Evolutionary conservation across 176 grass and related monocot species (phyloP), one percentile per base, ranked within the genome.

Genomic region (Ensete ventricosum): DNA sequence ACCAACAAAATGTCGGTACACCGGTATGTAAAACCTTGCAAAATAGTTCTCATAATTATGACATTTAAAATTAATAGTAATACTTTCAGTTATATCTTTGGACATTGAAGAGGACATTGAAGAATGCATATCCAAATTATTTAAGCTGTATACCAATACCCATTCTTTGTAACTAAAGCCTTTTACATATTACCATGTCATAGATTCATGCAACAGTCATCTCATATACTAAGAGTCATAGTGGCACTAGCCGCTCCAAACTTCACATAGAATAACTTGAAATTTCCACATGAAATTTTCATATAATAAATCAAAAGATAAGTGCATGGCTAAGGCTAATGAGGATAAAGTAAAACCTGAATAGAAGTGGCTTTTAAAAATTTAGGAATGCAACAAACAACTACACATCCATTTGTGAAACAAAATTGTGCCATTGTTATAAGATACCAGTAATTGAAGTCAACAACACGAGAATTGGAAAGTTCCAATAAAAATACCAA

Each of bases 401-500:
- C 34, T 43, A 6, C 34, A 43, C 21, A 68, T 62, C 5, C 9
- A 49, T 27, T 29, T 49, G 14, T 80, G 69, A 62, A 52, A 19
- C 17, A 9, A 78, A 50, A 50, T 43, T 51, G 34, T 43, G 25
- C 52, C 69, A 9, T 10, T 12, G 13, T 14, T 53, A 23, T 16
- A 3, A 26, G 8, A 13, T 10, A 8, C 3, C 62, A 12, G 29
- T 51, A 76, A 76, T 26, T 54, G 11, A 55, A 21, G 51, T 59
- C 2, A 23, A 76, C 48, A 48, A 54, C 20, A 67, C 22, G 2
- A 52, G 49, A 60, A 20, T 73, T 27, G 55, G n/a, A n/a, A 9
- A 54, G 29, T 8, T 63, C 52, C 69, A 53, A 92, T 9, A 76
- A 70, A 70, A 9, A 60, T 92, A 92, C 93, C 89, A 96, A 79